Conservation (phyloP, 345 rosid genomes). For the Gossypium anomalum region DNA sequence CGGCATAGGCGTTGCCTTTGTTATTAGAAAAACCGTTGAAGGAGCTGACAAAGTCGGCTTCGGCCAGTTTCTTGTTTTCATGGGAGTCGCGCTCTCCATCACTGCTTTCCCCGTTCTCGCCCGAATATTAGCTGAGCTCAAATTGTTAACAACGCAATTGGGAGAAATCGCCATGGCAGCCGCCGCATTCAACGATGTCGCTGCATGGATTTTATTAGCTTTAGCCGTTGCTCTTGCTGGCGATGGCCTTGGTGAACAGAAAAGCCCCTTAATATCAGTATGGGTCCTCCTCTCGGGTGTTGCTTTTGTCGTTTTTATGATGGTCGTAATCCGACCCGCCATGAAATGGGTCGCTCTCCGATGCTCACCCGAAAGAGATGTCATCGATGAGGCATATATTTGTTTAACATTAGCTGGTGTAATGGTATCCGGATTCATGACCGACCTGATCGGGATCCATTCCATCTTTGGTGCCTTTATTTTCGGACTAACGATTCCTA, state of each 20-base stretch:
- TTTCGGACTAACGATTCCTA: conserved; percentile 75
- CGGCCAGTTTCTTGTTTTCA: conserved; percentile 64
- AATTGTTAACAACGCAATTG: conserved; percentile 57
- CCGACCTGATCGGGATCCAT: conserved; percentile 67
- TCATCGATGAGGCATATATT: conserved; percentile 60
- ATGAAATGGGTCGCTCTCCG: conserved; percentile 67
- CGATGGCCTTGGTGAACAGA: conserved; percentile 39
- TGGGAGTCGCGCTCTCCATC: conserved; percentile 89
- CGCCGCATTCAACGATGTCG: conserved; percentile 85
- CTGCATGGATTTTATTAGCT: conserved; percentile 80
- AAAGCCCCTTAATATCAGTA: conserved; percentile 57
- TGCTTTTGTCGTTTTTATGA: conserved; percentile 62
- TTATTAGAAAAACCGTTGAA: conserved; percentile 42
- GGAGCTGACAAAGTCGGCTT: conserved; percentile 54
- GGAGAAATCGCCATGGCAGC: conserved; percentile 91
- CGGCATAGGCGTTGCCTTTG: conserved; percentile 60
- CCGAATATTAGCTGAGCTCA: conserved; percentile 87
- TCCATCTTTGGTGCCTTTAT: conserved; percentile 81
- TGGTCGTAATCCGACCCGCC: conserved; percentile 55
- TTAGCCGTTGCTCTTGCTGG: conserved; percentile 79
- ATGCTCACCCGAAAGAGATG: conserved; percentile 47
- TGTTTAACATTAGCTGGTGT: conserved; percentile 71
- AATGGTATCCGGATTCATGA: conserved; percentile 39
- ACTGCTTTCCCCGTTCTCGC: conserved; percentile 93
- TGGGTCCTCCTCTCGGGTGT: conserved; percentile 73